Conservation (phyloP, 2,329 filamentous ascomycete species). For the Akanthomyces lecanii region DNA sequence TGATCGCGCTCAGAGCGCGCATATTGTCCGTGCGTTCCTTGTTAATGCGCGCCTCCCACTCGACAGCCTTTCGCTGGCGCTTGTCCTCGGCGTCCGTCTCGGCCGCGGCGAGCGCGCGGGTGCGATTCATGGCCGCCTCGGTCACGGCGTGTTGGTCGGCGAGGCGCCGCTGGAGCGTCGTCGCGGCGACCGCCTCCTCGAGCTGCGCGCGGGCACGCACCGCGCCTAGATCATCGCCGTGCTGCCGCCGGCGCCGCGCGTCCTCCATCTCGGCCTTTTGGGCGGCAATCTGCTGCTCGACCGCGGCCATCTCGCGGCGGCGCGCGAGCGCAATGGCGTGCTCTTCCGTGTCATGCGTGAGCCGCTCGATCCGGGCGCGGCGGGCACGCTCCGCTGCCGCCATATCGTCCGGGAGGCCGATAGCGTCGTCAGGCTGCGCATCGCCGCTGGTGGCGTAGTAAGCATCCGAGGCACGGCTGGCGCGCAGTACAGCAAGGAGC, state of each 20-base stretch:
- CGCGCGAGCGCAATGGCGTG: constrained; percentile 45
- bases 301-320: constrained; percentile 46
- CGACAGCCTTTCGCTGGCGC: constrained; percentile 41
- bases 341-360: constrained; percentile 45
- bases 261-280: constrained; percentile 50
- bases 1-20: constrained; percentile 45
- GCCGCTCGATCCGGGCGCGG: constrained; percentile 41
- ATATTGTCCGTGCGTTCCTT: constrained; percentile 44
- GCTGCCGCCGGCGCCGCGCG: constrained; percentile 42
- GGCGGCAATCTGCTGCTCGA: constrained; percentile 48
- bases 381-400: constrained; percentile 47
- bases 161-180: constrained; percentile 33
- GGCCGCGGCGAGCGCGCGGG: constrained; percentile 42
- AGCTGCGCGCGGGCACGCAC: constrained; percentile 42
- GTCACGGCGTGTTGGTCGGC: constrained; percentile 46
- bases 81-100: constrained; percentile 43
- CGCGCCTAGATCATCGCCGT: constrained; percentile 41
- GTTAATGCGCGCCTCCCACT: constrained; percentile 46
- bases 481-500: constrained; percentile 45
- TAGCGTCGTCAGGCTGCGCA: constrained; percentile 50
- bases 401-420: constrained; percentile 49
- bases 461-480: constrained; percentile 49
- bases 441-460: constrained; percentile 51
- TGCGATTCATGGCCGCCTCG: constrained; percentile 41
- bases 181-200: constrained; percentile 39